Percentiles rank a stretch among this genome's conserved stretches.
phyloP scores from a whole-genome alignment of 2,329 filamentous ascomycete species.

The Corynespora cassiicola region DNA sequence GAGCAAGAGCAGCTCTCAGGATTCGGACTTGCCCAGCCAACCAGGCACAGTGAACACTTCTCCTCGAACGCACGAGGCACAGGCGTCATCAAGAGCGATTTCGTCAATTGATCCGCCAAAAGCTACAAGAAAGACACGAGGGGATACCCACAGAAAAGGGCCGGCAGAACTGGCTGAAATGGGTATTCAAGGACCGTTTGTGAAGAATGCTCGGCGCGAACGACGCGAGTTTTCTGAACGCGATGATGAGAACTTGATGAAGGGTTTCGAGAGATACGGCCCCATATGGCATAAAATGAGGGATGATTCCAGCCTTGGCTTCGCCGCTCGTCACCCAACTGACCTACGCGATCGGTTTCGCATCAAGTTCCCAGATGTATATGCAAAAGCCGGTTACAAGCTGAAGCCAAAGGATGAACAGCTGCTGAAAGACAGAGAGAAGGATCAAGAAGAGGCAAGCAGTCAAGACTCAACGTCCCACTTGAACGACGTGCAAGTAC shows the following conservation, averaged over 20 bases:
- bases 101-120: slow-evolving; percentile 1
- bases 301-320: slow-evolving; percentile 59
- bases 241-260: slow-evolving; percentile 65
- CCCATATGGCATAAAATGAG: slow-evolving; percentile 67
- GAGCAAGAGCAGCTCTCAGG: slow-evolving; percentile 44
- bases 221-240: slow-evolving; percentile 62
- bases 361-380: slow-evolving; percentile 64
- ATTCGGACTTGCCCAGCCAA: background rate
- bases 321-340: slow-evolving; percentile 59
- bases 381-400: slow-evolving; percentile 56
- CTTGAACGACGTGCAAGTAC: background rate
- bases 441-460: slow-evolving; percentile 17
- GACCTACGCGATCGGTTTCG: slow-evolving; percentile 69
- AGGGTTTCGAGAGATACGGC: slow-evolving; percentile 65
- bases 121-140: slow-evolving; percentile 10
- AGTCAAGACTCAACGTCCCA: slow-evolving; percentile 5
- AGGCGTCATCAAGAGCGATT: too few relatives aligned
- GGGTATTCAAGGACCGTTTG: slow-evolving; percentile 58
- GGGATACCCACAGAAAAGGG: slow-evolving; percentile 26
- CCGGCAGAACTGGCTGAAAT: slow-evolving; percentile 47
- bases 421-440: slow-evolving; percentile 24
- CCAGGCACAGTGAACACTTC: too few relatives aligned
- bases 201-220: slow-evolving; percentile 58
- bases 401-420: slow-evolving; percentile 39
- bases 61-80: slow-evolving; percentile 3